Conservation (phyloP, 2,329 filamentous ascomycete genomes). For the Davidsoniella eucalypti region DNA sequence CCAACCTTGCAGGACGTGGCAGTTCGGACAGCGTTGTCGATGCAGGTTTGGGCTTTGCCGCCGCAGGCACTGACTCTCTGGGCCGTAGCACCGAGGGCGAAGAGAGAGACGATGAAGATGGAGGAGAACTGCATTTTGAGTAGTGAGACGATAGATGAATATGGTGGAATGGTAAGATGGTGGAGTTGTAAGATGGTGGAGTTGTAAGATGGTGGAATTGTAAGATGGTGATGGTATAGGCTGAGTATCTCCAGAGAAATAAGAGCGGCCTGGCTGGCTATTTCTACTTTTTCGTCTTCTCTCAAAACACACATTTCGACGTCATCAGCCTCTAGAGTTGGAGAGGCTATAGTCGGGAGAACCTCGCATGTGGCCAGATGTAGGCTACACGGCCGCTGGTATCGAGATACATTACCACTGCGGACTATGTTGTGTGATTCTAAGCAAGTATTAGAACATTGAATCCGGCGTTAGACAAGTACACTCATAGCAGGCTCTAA, state of each 20-base stretch:
- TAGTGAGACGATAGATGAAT: background rate
- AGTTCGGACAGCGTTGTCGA: background rate
- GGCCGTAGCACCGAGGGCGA: background rate
- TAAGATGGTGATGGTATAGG: background rate
- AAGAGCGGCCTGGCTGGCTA: background rate
- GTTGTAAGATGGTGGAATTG: too few relatives aligned
- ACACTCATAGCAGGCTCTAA: too few relatives aligned
- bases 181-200: background rate
- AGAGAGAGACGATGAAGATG: background rate
- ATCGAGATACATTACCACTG: too few relatives aligned
- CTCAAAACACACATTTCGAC: too few relatives aligned
- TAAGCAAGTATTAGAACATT: too few relatives aligned
- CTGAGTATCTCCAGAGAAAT: too few relatives aligned
- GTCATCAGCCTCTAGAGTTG: too few relatives aligned
- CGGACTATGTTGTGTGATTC: too few relatives aligned
- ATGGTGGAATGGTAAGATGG: background rate
- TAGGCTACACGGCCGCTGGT: too few relatives aligned
- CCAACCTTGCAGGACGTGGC: background rate
- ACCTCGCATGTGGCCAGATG: too few relatives aligned
- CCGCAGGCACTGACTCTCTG: background rate
- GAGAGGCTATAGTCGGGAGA: too few relatives aligned
- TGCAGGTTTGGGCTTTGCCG: slow-evolving; percentile 4
- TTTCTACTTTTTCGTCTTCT: background rate
- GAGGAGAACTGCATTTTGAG: slow-evolving; percentile 3
- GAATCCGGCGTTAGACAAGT: too few relatives aligned